These are phyloP conservation scores for Staphylotrichum longicolle DNA, from an alignment of 495 filamentous ascomycete genomes.

Conservation along the genomic window DNA sequence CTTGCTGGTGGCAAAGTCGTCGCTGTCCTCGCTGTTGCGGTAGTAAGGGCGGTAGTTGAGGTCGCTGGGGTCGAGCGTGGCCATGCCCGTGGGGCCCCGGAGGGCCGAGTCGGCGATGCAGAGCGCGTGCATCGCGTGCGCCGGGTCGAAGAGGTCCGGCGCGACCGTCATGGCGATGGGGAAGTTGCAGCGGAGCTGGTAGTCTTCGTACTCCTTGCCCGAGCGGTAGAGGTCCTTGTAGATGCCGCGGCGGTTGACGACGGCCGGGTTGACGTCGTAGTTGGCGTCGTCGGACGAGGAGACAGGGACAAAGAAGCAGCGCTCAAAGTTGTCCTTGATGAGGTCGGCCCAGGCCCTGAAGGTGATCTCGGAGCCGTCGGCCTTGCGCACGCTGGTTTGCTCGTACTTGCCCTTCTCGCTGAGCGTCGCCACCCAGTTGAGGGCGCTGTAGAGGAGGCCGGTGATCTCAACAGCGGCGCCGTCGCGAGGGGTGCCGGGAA, in stretches of 20 bases:
- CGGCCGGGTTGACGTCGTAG: slow-evolving; percentile 74
- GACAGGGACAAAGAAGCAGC: slow-evolving; percentile 79
- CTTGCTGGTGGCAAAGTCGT: slow-evolving; percentile 84
- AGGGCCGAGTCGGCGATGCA: slow-evolving; percentile 73
- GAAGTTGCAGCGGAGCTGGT: slow-evolving; percentile 93
- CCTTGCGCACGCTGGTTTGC: slow-evolving; percentile 64
- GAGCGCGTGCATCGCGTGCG: slow-evolving; percentile 74
- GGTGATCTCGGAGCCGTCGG: slow-evolving; percentile 59
- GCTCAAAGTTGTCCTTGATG: slow-evolving; percentile 85
- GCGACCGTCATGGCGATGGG: slow-evolving; percentile 94
- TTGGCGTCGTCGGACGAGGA: slow-evolving; percentile 63
- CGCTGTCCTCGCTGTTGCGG: slow-evolving; percentile 87
- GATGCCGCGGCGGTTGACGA: slow-evolving; percentile 87
- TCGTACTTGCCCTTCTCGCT: slow-evolving; percentile 64
- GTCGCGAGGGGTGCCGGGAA: slow-evolving; percentile 95
- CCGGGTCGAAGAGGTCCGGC: slow-evolving; percentile 76
- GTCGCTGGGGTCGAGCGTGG: slow-evolving; percentile 89
- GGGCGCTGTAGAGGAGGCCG: slow-evolving; percentile 83
- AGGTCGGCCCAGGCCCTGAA: slow-evolving; percentile 77
- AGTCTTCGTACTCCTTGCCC: slow-evolving; percentile 95
- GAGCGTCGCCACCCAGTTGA: slow-evolving; percentile 74
- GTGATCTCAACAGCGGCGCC: slow-evolving; percentile 94
- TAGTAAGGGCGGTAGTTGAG: slow-evolving; percentile 92
- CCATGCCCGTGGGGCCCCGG: slow-evolving; percentile 88
- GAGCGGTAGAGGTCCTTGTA: slow-evolving; percentile 96